A percentile compares a stretch with the other conserved stretches of the same genome.
Conservation (phyloP, 805 yeast genomes). For the Monosporozyma aerobia region DNA sequence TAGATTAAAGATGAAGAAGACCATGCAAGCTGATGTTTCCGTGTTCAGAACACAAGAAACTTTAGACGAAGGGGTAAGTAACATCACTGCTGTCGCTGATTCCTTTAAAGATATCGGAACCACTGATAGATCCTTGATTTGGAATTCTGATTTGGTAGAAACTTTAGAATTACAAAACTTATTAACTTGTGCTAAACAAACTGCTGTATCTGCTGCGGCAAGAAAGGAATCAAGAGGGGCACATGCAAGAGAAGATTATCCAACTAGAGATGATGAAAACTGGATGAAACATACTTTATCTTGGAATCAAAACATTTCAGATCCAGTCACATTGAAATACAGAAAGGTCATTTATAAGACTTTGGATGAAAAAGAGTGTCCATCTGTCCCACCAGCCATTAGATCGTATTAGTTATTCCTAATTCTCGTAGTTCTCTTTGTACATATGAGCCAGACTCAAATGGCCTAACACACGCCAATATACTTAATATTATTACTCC, state of each 20-base stretch:
- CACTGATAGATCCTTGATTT: constrained; percentile 93
- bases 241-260: constrained; percentile 97
- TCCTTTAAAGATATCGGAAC: constrained; percentile 70
- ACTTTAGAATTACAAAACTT: constrained; percentile 92
- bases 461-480: not conserved
- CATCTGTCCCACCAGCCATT: constrained; percentile 92
- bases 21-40: constrained; percentile 95
- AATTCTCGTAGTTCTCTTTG: not conserved
- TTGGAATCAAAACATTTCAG: constrained; percentile 73
- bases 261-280: constrained; percentile 87
- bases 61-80: constrained; percentile 81
- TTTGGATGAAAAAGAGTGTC: constrained; percentile 85
- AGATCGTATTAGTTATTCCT: constrained; percentile 63
- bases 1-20: constrained; percentile 86
- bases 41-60: constrained; percentile 93
- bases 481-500: not conserved
- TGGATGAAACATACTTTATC: constrained; percentile 98
- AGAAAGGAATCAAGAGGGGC: constrained; percentile 99
- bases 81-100: constrained; percentile 66
- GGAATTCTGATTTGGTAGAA: constrained; percentile 97
- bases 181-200: constrained; percentile 94
- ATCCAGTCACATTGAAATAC: constrained; percentile 65
- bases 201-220: constrained; percentile 87
- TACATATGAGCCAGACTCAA: not conserved
- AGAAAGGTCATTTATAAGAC: constrained; percentile 78